Conservation (phyloP, 1,139 yeast species). For the Yamadazyma triangularis region DNA sequence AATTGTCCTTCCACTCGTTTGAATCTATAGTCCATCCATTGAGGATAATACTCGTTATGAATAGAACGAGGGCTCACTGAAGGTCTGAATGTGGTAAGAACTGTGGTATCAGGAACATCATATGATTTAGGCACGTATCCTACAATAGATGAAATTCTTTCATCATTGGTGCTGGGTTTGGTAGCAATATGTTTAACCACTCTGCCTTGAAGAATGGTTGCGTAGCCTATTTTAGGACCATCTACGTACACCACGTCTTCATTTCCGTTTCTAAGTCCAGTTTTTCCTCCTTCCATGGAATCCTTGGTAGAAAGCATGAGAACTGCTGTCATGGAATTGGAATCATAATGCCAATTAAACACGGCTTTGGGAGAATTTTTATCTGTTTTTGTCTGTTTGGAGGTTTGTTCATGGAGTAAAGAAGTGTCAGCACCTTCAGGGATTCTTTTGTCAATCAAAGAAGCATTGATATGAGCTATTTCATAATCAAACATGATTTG, state of each 20-base stretch:
- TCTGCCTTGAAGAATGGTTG: no score
- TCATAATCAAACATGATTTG: slow-evolving; percentile 16
- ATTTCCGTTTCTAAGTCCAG: slow-evolving; percentile 20
- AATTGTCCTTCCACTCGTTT: slow-evolving; percentile 26
- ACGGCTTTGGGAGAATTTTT: neutral
- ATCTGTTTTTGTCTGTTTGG: no score
- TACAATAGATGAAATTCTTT: slow-evolving; percentile 30
- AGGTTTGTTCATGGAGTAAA: no score
- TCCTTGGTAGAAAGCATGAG: slow-evolving; percentile 23
- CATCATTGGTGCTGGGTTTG: slow-evolving; percentile 26
- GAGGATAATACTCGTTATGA: slow-evolving; percentile 36
- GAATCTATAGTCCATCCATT: slow-evolving; percentile 37
- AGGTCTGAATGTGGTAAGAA: slow-evolving; percentile 34
- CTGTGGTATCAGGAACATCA: slow-evolving; percentile 28
- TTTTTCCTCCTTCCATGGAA: slow-evolving; percentile 25
- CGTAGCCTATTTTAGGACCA: slow-evolving; percentile 8
- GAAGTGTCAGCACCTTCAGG: slow-evolving; percentile 4
- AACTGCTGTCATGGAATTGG: slow-evolving; percentile 21
- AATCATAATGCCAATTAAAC: slow-evolving; percentile 1
- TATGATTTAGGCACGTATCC: slow-evolving; percentile 33
- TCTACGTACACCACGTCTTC: slow-evolving; percentile 3
- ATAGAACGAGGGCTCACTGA: slow-evolving; percentile 26
- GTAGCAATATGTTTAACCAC: slow-evolving; percentile 17
- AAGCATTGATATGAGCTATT: slow-evolving; percentile 19
- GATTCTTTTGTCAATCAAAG: slow-evolving; percentile 15